Conservation (phyloP, 495 filamentous ascomycete species). For the Penicilliopsis zonata region DNA sequence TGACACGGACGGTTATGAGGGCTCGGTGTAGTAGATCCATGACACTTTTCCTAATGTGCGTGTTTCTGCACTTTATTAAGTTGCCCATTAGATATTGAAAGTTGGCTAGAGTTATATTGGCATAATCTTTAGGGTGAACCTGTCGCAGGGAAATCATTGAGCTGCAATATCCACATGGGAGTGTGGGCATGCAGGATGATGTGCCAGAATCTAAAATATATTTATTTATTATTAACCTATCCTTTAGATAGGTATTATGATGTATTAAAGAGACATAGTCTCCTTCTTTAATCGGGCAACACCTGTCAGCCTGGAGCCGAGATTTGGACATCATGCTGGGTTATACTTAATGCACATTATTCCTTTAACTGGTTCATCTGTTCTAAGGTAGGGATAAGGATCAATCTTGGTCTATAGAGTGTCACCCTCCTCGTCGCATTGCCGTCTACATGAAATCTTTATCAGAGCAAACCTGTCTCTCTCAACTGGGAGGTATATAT, state of each 20-base stretch:
- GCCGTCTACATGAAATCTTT: not conserved
- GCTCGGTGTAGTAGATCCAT: not conserved
- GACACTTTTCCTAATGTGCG: conserved; percentile 1
- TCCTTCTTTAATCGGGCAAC: not conserved
- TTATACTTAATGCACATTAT: not conserved
- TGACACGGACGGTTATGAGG: conserved; percentile 1
- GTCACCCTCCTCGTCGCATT: not conserved
- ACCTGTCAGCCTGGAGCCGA: not conserved
- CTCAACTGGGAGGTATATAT: not conserved
- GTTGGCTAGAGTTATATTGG: conserved; percentile 1
- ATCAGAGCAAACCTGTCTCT: not conserved
- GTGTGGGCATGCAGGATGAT: not conserved
- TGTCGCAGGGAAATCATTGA: not conserved
- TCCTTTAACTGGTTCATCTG: conserved; percentile 1
- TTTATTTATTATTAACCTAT: not conserved
- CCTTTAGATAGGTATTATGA: not conserved
- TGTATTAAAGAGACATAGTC: not conserved
- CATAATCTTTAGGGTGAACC: not conserved
- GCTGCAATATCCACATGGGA: not conserved
- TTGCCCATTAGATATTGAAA: conserved; percentile 1
- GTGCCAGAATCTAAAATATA: not conserved
- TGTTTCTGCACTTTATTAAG: not conserved
- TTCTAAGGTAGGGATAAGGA: conserved; percentile 4
- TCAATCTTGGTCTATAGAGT: conserved; percentile 1
- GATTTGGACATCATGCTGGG: not conserved